Conservation (phyloP, 2,329 filamentous ascomycete genomes). For the Aspergillus piperis region DNA sequence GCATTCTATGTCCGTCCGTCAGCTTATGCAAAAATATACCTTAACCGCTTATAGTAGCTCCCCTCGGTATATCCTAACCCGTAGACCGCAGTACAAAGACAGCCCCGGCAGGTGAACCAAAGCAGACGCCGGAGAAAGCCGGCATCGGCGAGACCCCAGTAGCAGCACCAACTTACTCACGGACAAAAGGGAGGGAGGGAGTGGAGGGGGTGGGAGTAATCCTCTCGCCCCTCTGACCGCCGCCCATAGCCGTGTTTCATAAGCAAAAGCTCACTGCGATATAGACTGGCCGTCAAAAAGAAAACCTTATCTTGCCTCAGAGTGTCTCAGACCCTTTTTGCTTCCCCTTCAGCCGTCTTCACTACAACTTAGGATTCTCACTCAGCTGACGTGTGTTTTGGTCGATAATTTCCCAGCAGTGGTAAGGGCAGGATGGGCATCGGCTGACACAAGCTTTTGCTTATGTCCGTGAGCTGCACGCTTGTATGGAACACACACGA, state of each 20-base stretch:
- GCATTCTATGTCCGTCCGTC: too few species aligned
- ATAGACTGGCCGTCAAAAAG: neutral
- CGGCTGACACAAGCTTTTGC: neutral
- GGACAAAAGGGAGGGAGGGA: neutral
- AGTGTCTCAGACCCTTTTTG: neutral
- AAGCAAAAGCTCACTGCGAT: neutral
- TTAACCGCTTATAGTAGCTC: neutral
- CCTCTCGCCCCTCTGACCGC: neutral
- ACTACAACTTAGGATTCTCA: too few species aligned
- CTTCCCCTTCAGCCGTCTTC: too few species aligned
- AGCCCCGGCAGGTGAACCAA: neutral
- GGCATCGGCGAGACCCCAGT: neutral
- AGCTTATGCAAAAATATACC: neutral
- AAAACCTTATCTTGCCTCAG: neutral
- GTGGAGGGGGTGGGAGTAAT: too few species aligned
- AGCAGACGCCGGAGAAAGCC: neutral
- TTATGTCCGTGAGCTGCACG: neutral
- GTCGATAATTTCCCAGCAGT: neutral
- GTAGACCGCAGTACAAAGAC: neutral
- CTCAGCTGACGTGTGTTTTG: too few species aligned
- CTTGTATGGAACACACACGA: too few species aligned
- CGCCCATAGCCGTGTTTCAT: neutral
- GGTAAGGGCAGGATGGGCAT: neutral
- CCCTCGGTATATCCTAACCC: neutral
- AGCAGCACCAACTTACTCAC: neutral